Conservation (phyloP, 176 grass and related monocot genomes). For the Avena atlantica region DNA sequence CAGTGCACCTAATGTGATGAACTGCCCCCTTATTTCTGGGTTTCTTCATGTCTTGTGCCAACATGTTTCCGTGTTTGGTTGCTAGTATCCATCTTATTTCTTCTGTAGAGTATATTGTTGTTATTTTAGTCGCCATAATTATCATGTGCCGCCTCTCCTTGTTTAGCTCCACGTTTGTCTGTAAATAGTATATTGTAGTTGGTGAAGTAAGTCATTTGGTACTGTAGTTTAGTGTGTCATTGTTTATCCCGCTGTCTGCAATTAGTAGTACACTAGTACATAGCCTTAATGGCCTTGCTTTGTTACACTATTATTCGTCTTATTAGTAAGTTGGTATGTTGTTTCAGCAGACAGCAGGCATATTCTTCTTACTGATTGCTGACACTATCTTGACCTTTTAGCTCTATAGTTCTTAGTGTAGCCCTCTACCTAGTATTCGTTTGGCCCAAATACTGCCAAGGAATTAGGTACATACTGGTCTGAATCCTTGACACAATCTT, state of each 20-base stretch:
- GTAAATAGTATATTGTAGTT: constrained; percentile 25
- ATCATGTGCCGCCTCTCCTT: constrained; percentile 33
- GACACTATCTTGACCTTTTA: constrained; percentile 29
- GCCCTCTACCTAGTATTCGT: constrained; percentile 25
- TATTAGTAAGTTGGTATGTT: constrained; percentile 6
- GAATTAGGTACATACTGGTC: constrained; percentile 36
- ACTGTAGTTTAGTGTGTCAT: constrained; percentile 30
- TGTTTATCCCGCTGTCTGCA: constrained; percentile 42
- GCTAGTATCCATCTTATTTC: constrained; percentile 25
- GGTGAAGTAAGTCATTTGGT: constrained; percentile 35
- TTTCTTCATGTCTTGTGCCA: constrained; percentile 26
- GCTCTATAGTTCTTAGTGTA: constrained; percentile 16
- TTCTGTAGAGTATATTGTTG: constrained; percentile 10
- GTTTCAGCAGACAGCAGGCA: constrained; percentile 53
- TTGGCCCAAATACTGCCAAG: constrained; percentile 43
- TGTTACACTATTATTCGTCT: constrained; percentile 39
- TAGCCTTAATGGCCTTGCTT: constrained; percentile 16
- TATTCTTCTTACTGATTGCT: constrained; percentile 41
- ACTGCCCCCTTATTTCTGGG: background rate
- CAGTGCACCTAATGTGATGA: constrained; percentile 1
- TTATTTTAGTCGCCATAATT: constrained; percentile 12
- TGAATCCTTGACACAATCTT: constrained; percentile 23
- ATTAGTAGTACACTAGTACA: constrained; percentile 15
- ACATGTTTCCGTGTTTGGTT: background rate
- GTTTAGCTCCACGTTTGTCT: constrained; percentile 41